Base-by-base conservation (phyloP, 1,139 yeast species). In the Diutina catenulata region DNA sequence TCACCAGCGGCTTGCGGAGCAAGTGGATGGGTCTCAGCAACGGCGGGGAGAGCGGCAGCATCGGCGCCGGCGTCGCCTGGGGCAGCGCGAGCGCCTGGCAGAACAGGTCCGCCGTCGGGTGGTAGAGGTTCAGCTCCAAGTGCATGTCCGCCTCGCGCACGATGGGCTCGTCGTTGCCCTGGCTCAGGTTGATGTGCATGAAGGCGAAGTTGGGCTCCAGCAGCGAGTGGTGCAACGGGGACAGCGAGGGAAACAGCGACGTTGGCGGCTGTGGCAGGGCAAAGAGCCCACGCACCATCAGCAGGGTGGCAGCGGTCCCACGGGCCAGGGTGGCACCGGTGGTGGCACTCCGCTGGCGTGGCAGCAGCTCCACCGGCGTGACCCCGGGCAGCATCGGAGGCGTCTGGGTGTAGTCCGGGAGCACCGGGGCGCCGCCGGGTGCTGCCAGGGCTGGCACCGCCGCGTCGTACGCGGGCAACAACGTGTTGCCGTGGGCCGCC, bases 401-500 rank as follows among this genome's bases (percentile, higher is more conserved):
- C 46, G 55, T 37, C 2, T 52, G 48, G 6, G 60, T 38, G 41
- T 56, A 56, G 20, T 44, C 45, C 1, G 62, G 59, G 9, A 52
- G 42, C 27, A 40, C 41, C 10, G 39, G 39, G 25, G 38, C 52
- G n/a, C n/a, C n/a, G n/a, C n/a, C n/a, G n/a, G n/a, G n/a, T n/a
- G n/a, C n/a, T n/a, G n/a, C n/a, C 22, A 60, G 39, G 49, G 47
- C 38, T 50, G 39, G 24, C 37, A 49, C 48, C 36, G 60, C 63
- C 32, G 58, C 28, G n/a, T 35, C 68, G 48, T 74, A 74, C 1
- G 76, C 74, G 1, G 80, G 84, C 39, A 80, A 58, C 29, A 80
- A 55, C 0, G 88, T 80, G 48, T 80, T 80, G 11, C 81, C 81
- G 53, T 80, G 88, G 2, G 84, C 80, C 39, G 87, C 81, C 32